Base-by-base conservation (phyloP, 345 rosid species). In the Heritiera fomes region DNA sequence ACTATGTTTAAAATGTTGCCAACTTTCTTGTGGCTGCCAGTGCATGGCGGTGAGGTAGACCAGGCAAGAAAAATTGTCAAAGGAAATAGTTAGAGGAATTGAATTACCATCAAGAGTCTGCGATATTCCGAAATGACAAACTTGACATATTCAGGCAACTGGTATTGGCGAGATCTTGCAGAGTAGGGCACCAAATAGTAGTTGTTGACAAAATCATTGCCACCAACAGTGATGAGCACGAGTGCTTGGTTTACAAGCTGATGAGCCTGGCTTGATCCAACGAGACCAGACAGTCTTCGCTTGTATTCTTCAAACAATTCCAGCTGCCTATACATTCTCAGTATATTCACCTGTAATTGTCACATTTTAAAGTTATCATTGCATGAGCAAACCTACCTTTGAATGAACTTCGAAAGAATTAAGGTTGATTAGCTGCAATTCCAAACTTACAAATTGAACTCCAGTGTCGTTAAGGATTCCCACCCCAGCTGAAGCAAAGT, bases 401-500 rank as follows among this genome's bases (percentile, higher is more conserved):
- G 28, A 23, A 23, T 23, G 28, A 23, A 23, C 28, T 0, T 23
- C 28, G 28, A 23, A 23, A 23, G 28, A 23, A 23, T 23, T 34
- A 34, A 34, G 11, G 49, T 46, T 46, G 49, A 52, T 52, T 14
- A 52, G 56, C 38, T 69, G 8, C 17, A 34, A 30, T 34, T 34
- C 38, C 38, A 34, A 34, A 77, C 90, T 80, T 73, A 88, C 94
- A 77, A 91, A 91, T 62, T 91, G 94, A 74, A 77, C 17, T 14
- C 92, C 94, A 15, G 94, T 91, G 83, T 91, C 92, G 75, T 91
- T 89, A 18, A 91, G 90, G 77, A 91, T 82, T 40, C 80, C 80
- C 18, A 93, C 88, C 11, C 98, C 95, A 7, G 98, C 98, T 15
- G 98, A 93, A 15, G 98, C 98, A 73, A 93, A 94, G 82, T 93